These are phyloP conservation scores for Ceratobasidium sp. DNA, from an alignment of 1,284 basidiomycete genomes.

Conservation along the genomic window DNA sequence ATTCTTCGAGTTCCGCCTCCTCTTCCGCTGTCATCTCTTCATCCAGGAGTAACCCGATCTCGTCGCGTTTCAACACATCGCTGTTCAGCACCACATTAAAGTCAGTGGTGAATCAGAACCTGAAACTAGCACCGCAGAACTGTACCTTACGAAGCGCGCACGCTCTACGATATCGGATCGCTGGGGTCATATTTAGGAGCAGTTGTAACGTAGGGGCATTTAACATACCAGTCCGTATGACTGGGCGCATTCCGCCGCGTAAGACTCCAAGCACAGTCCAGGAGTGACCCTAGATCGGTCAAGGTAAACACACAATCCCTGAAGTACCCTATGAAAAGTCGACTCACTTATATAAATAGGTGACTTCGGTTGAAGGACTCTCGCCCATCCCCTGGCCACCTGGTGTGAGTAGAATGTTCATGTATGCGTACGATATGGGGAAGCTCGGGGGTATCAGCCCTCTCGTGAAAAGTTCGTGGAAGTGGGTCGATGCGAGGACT, in stretches of 20 bases:
- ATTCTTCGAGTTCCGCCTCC: constrained; percentile 72
- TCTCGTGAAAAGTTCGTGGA: constrained; percentile 86
- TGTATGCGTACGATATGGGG: constrained; percentile 66
- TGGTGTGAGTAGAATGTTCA: constrained; percentile 61
- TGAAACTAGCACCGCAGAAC: constrained; percentile 45
- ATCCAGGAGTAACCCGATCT: constrained; percentile 72
- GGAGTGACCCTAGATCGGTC: constrained; percentile 68
- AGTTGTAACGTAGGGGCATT: not conserved
- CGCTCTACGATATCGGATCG: constrained; percentile 67
- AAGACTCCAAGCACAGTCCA: constrained; percentile 79
- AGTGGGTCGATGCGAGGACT: constrained; percentile 88
- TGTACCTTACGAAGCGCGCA: constrained; percentile 81
- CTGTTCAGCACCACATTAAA: constrained; percentile 58
- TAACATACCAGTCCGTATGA: constrained; percentile 73
- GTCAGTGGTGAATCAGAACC: not conserved
- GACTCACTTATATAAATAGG: constrained; percentile 77
- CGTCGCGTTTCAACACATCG: constrained; percentile 73
- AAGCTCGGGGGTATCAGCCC: constrained; percentile 72
- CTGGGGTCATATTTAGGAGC: not conserved
- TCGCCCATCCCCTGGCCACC: constrained; percentile 44
- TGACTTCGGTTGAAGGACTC: constrained; percentile 71
- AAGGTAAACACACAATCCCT: not conserved
- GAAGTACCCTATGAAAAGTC: not conserved
- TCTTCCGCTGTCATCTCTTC: constrained; percentile 79
- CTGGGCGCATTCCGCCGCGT: constrained; percentile 86